Conservation (phyloP, 2,329 filamentous ascomycete genomes). For the Diaporthe batatas region DNA sequence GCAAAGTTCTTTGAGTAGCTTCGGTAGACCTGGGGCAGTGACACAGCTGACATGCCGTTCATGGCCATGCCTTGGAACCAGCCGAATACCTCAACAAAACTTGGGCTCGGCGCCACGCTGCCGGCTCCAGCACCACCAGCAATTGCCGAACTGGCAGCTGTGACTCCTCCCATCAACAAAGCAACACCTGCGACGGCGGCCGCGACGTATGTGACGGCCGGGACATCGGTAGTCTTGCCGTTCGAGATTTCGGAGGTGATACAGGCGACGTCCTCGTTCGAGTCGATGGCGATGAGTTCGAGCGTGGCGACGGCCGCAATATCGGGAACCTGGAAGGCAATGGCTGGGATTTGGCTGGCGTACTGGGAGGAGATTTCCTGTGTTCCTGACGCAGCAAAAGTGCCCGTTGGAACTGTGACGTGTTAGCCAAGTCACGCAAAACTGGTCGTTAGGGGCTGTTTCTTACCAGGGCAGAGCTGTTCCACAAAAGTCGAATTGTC, state of each 20-base stretch:
- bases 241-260: constrained; percentile 86
- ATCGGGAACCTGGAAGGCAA: constrained; percentile 92
- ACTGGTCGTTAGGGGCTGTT: constrained; percentile 47
- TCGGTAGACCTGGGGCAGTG: constrained; percentile 87
- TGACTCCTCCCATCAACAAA: constrained; percentile 78
- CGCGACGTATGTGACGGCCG: constrained; percentile 85
- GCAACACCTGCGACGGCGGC: constrained; percentile 89
- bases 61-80: constrained; percentile 96
- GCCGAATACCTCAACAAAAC: constrained; percentile 85
- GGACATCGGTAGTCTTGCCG: constrained; percentile 82
- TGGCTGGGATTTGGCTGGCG: constrained; percentile 82
- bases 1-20: constrained; percentile 94
- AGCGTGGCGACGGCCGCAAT: constrained; percentile 88
- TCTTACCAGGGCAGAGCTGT: constrained; percentile 82
- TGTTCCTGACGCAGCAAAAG: constrained; percentile 79
- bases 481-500: constrained; percentile 73
- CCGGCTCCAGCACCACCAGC: constrained; percentile 67
- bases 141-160: constrained; percentile 74
- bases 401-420: constrained; percentile 75
- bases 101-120: constrained; percentile 78
- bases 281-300: constrained; percentile 74
- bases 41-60: constrained; percentile 95
- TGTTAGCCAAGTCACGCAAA: constrained; percentile 41
- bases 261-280: constrained; percentile 77
- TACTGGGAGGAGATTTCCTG: constrained; percentile 80